A percentile compares a stretch with the other conserved stretches of the same genome.
Conservation (phyloP, 2,329 filamentous ascomycete species). For the Botrytis cinerea region DNA sequence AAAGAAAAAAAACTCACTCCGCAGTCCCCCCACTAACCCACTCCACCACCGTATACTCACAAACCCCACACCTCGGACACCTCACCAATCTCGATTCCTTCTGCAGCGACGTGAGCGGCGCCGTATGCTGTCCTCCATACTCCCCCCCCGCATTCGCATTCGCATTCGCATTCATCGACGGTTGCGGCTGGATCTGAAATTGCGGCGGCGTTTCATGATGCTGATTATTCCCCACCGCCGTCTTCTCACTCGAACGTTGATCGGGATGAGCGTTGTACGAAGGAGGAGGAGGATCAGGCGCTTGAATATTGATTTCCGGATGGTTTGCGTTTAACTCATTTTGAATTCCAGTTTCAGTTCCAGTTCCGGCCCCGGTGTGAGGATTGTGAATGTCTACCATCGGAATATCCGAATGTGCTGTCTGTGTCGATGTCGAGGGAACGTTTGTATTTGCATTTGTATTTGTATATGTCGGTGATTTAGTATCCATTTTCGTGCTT, state of each 20-base stretch:
- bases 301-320: not conserved
- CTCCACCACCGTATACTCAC: not conserved
- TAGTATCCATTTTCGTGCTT: not conserved
- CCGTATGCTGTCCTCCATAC: not conserved
- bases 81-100: constrained; percentile 10
- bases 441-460: not conserved
- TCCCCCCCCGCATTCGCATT: not conserved
- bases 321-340: not conserved
- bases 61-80: not conserved
- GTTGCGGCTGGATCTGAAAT: not conserved
- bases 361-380: no score
- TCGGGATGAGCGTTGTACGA: not conserved
- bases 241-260: not conserved
- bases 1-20: not conserved
- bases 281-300: not conserved
- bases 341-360: not conserved
- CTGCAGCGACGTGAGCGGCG: not conserved
- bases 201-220: not conserved
- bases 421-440: not conserved
- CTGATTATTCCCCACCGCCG: not conserved
- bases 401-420: not conserved
- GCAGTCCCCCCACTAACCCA: constrained; percentile 6
- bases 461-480: not conserved
- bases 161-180: not conserved
- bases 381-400: not conserved